Base-by-base conservation (phyloP, 2,329 filamentous ascomycete species). In the Talaromyces rugulosus region DNA sequence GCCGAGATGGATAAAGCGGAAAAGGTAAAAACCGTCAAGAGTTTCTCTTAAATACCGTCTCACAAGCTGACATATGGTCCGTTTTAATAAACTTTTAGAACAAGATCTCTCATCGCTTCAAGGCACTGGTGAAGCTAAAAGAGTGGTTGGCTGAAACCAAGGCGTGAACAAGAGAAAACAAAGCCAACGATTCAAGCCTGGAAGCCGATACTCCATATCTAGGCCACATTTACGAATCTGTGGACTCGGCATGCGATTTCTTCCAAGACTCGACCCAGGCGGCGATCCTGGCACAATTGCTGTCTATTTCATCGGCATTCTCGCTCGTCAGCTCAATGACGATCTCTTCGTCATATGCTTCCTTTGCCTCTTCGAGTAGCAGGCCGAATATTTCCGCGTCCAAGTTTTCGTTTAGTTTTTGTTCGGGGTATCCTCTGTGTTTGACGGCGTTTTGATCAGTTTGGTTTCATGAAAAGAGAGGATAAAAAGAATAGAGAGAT, bases 311-410 rank as follows among this genome's bases (percentile, higher is more conserved):
- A 58, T 93, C 89, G 2, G 87, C 83, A 59, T 84, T 85, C 73
- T 96, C 89, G 76, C 94, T 98, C 71, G 81, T 86, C 71, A 99
- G 79, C 77, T 96, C 92, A 30, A 98, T 90, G 42, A 99, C 89
- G 68, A 96, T 91, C 72, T 95, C 87, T 75, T 90, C 86, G 59
- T 91, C 90, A 71, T 94, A 99, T 11, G 89, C 86, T 66, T 96
- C 93, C 63, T 87, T 83, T 34, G 95, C 95, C 80, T 99, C 95
- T 68, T 96, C 89, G 23, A 96, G 81, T 61, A 99, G 80, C 30
- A 98, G 91, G 72, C 96, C 90, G 88, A 99, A 98, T 72, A 99
- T 98, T 80, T 99, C 95, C 33, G 91, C 90, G 76, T 99, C 95
- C 63, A 99, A 81, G 73, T 99, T 99, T 76, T 98, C 95, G 75